phyloP scores from a whole-genome alignment of 306 rosid species.

The Vicia sativa region DNA sequence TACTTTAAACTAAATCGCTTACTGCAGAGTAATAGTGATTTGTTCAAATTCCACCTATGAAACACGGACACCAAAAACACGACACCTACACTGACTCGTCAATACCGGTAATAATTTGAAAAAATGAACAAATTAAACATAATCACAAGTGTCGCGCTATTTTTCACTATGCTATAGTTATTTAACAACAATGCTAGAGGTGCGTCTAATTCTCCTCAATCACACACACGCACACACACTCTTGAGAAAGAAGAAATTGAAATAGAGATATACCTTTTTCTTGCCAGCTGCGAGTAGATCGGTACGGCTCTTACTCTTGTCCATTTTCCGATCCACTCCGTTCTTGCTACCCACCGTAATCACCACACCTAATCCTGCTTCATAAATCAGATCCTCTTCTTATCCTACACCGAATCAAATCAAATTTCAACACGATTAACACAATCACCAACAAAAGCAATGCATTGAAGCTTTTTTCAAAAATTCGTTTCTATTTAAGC shows the following conservation, averaged over 20 bases:
- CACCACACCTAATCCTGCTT: slow-evolving; percentile 43
- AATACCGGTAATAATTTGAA: too few relatives aligned
- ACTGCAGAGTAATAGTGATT: neutral
- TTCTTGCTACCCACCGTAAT: slow-evolving; percentile 50
- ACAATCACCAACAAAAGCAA: slow-evolving; percentile 23
- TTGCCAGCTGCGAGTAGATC: slow-evolving; percentile 94
- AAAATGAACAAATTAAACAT: too few relatives aligned
- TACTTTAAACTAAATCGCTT: neutral
- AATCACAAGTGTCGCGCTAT: too few relatives aligned
- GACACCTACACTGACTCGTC: too few relatives aligned
- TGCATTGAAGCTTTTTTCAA: neutral
- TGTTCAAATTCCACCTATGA: neutral
- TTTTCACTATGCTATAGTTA: neutral
- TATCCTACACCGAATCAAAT: slow-evolving; percentile 33
- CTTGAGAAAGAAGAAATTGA: slow-evolving; percentile 22
- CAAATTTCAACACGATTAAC: slow-evolving; percentile 6
- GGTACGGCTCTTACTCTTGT: slow-evolving; percentile 82
- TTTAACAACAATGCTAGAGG: neutral
- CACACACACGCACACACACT: neutral
- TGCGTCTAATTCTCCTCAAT: neutral
- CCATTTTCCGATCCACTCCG: slow-evolving; percentile 81
- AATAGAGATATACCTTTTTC: slow-evolving; percentile 60
- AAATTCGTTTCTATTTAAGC: slow-evolving; percentile 1
- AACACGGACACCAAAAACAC: too few relatives aligned
- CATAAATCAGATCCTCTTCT: slow-evolving; percentile 48